Evolutionary conservation across 768 basidiomycete species (phyloP).

Genomic region (Lactarius sanguifluus): DNA sequence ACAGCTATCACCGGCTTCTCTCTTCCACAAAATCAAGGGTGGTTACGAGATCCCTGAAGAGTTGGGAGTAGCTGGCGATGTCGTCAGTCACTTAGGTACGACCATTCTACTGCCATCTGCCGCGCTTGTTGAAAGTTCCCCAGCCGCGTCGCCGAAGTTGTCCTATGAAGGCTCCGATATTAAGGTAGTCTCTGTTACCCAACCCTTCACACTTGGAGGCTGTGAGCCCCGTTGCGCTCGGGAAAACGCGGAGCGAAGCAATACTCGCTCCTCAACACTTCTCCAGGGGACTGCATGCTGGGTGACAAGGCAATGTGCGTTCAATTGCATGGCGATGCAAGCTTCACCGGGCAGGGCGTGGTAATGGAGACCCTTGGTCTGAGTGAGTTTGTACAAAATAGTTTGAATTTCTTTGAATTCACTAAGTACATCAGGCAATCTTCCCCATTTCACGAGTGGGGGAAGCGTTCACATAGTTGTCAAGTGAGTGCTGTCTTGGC

Average conservation of each 20-base stretch:
- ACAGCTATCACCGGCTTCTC: slow-evolving; percentile 58
- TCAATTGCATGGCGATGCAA: slow-evolving; percentile 89
- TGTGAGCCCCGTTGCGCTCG: slow-evolving; percentile 82
- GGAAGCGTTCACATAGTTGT: slow-evolving; percentile 90
- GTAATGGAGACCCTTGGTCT: slow-evolving; percentile 86
- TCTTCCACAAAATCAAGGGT: slow-evolving; percentile 89
- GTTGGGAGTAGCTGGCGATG: slow-evolving; percentile 73
- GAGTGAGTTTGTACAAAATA: slow-evolving; percentile 47
- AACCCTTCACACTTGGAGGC: slow-evolving; percentile 88
- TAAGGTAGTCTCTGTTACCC: slow-evolving; percentile 74
- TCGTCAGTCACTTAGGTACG: slow-evolving; percentile 79
- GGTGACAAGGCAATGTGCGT: slow-evolving; percentile 83
- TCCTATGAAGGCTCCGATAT: slow-evolving; percentile 54
- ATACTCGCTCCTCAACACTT: slow-evolving; percentile 71
- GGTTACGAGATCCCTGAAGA: slow-evolving; percentile 68
- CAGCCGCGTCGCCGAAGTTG: slow-evolving; percentile 66
- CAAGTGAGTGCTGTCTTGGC: slow-evolving; percentile 54
- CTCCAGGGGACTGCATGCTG: slow-evolving; percentile 42
- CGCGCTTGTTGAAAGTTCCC: neutral
- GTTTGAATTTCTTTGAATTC: neutral
- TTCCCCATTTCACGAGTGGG: slow-evolving; percentile 90
- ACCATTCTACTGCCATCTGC: slow-evolving; percentile 18
- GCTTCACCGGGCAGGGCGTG: slow-evolving; percentile 87
- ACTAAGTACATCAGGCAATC: slow-evolving; percentile 51
- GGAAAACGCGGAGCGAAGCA: slow-evolving; percentile 92